Conservation (phyloP, 768 basidiomycete genomes). For the Suillus plorans region DNA sequence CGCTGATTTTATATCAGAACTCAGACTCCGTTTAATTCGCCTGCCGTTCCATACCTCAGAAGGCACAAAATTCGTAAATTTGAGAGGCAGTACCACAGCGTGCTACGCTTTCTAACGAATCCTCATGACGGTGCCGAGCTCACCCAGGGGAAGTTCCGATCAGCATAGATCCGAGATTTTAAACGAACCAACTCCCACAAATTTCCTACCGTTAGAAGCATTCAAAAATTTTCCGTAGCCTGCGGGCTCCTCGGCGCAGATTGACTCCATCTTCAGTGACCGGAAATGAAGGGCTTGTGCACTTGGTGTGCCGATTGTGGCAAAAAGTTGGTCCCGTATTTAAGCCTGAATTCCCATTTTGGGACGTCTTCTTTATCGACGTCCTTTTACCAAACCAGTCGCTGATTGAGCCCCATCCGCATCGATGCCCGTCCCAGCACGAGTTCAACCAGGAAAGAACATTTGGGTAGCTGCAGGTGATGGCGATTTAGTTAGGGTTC, state of each 20-base stretch:
- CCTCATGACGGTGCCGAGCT: constrained; percentile 25
- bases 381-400: constrained; percentile 14
- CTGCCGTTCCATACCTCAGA: background rate
- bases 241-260: constrained; percentile 2
- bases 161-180: constrained; percentile 31
- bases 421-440: constrained; percentile 34
- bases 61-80: constrained; percentile 1
- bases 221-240: constrained; percentile 1
- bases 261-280: constrained; percentile 2
- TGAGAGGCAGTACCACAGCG: constrained; percentile 1
- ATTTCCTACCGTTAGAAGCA: constrained; percentile 2
- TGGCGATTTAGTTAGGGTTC: constrained; percentile 78
- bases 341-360: constrained; percentile 27
- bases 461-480: constrained; percentile 95
- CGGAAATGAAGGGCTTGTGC: constrained; percentile 6
- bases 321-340: constrained; percentile 12
- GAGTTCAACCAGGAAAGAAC: constrained; percentile 45
- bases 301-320: constrained; percentile 12
- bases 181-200: background rate
- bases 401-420: constrained; percentile 18
- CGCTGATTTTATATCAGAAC: constrained; percentile 21
- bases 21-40: constrained; percentile 7
- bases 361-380: constrained; percentile 12
- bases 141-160: constrained; percentile 19
- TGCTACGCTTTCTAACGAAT: background rate